Evolutionary conservation across 2,329 filamentous ascomycete genomes (phyloP).

Genomic region (Fusarium ambrosium): DNA sequence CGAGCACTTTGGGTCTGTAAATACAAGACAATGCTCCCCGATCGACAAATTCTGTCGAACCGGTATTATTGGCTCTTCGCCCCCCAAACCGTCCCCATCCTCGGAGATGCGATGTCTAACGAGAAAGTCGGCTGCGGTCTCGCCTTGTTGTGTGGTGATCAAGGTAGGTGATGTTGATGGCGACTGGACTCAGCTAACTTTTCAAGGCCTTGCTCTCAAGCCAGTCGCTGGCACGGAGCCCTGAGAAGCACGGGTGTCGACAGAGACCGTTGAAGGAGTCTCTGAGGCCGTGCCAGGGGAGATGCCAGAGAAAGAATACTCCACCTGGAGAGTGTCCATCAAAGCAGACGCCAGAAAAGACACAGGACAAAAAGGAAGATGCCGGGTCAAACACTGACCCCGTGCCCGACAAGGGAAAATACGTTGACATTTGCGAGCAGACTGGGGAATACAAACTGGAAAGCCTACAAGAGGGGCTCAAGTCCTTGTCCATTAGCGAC

Average conservation of each 20-base stretch:
- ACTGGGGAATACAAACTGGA: constrained; percentile 5
- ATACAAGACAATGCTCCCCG: constrained; percentile 11
- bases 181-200: neutral
- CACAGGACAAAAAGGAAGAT: neutral
- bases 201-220: constrained; percentile 4
- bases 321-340: neutral
- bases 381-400: neutral
- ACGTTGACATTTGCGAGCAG: constrained; percentile 14
- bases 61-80: constrained; percentile 3
- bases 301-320: constrained; percentile 11
- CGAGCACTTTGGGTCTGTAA: constrained; percentile 1
- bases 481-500: constrained; percentile 14
- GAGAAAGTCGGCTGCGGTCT: constrained; percentile 4
- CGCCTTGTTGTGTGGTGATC: constrained; percentile 12
- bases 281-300: neutral
- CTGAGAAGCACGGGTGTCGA: constrained; percentile 2
- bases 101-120: constrained; percentile 3
- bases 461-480: constrained; percentile 10
- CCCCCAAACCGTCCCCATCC: constrained; percentile 5
- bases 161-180: constrained; percentile 15
- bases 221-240: neutral
- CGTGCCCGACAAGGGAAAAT: constrained; percentile 8
- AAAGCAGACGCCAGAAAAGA: neutral
- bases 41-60: neutral
- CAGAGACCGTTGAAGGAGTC: constrained; percentile 15